Evolutionary conservation across 169 alveolate genomes (phyloP).

Genomic region (Babesia caballi): DNA sequence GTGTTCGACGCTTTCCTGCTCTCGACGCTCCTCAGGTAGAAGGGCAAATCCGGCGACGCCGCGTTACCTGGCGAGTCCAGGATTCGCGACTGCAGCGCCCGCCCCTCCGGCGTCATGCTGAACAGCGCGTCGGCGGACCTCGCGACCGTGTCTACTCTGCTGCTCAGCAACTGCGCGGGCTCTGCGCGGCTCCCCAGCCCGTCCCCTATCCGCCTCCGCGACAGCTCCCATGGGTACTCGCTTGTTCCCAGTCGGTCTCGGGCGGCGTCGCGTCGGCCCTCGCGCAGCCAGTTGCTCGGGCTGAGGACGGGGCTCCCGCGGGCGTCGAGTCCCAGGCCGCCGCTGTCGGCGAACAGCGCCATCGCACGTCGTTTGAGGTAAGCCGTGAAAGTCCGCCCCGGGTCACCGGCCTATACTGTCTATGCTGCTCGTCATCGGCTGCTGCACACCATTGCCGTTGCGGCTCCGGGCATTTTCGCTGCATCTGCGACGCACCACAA

Average conservation of each 20-base stretch:
- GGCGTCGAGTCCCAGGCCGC: not conserved
- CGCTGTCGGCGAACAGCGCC: slow-evolving; percentile 14
- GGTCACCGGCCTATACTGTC: not conserved
- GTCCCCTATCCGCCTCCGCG: not conserved
- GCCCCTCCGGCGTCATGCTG: slow-evolving; percentile 18
- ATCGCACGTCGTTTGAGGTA: not conserved
- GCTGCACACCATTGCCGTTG: slow-evolving; percentile 13
- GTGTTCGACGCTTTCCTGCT: slow-evolving; percentile 4
- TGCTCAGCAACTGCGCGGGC: not conserved
- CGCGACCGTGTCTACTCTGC: not conserved
- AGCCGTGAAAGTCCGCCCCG: slow-evolving; percentile 8
- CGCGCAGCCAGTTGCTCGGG: slow-evolving; percentile 10
- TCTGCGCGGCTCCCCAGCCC: not conserved
- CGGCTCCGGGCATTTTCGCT: not conserved
- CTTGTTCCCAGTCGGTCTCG: not conserved
- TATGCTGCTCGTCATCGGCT: not conserved
- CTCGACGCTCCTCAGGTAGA: slow-evolving; percentile 32
- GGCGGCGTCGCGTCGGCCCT: not conserved
- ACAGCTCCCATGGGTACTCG: not conserved
- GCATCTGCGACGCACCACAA: not conserved
- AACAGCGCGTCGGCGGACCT: slow-evolving; percentile 5
- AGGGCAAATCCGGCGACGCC: slow-evolving; percentile 8
- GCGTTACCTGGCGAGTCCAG: slow-evolving; percentile 19
- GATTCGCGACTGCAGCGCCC: slow-evolving; percentile 25
- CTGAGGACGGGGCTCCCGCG: slow-evolving; percentile 28